These are phyloP conservation scores for Lanmaoa pseudosensibilis DNA, from an alignment of 768 basidiomycete genomes.

Conservation along the genomic window DNA sequence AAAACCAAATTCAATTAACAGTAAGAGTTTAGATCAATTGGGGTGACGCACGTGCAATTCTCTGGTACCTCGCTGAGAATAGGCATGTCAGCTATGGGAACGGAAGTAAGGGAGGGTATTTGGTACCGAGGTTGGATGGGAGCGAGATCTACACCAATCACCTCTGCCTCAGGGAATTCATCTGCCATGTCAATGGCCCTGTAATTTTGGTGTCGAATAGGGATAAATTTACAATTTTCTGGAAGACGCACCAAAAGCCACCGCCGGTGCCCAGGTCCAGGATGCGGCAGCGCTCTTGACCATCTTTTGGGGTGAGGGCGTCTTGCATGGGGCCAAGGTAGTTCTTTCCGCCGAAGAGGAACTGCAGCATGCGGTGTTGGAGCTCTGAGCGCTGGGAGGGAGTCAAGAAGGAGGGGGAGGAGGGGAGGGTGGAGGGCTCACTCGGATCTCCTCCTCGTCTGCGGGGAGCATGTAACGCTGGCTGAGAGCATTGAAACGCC, in stretches of 20 bases:
- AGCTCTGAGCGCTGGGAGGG: slow-evolving; percentile 55
- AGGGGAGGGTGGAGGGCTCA: slow-evolving; percentile 24
- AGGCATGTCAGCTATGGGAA: slow-evolving; percentile 15
- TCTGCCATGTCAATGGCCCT: slow-evolving; percentile 77
- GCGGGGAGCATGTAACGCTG: slow-evolving; percentile 61
- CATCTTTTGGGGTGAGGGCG: slow-evolving; percentile 42
- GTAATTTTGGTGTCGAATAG: slow-evolving; percentile 1
- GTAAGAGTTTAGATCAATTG: background rate
- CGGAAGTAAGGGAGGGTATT: background rate
- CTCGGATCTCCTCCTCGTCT: slow-evolving; percentile 66
- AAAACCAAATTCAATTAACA: slow-evolving; percentile 4
- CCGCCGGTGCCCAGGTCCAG: slow-evolving; percentile 72
- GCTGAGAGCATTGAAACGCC: slow-evolving; percentile 57
- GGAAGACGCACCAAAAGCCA: slow-evolving; percentile 52
- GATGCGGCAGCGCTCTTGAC: slow-evolving; percentile 39
- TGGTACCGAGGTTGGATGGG: slow-evolving; percentile 69
- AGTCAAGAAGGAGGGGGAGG: background rate
- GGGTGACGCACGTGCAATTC: slow-evolving; percentile 65
- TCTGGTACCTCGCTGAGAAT: slow-evolving; percentile 56
- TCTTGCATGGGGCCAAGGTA: slow-evolving; percentile 66
- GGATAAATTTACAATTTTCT: background rate
- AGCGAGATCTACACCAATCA: slow-evolving; percentile 69
- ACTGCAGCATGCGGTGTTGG: slow-evolving; percentile 65
- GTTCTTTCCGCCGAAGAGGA: slow-evolving; percentile 61
- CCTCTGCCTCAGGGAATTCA: slow-evolving; percentile 64